Conservation (phyloP, 208 protist genomes). For the Acanthamoeba sp. region DNA sequence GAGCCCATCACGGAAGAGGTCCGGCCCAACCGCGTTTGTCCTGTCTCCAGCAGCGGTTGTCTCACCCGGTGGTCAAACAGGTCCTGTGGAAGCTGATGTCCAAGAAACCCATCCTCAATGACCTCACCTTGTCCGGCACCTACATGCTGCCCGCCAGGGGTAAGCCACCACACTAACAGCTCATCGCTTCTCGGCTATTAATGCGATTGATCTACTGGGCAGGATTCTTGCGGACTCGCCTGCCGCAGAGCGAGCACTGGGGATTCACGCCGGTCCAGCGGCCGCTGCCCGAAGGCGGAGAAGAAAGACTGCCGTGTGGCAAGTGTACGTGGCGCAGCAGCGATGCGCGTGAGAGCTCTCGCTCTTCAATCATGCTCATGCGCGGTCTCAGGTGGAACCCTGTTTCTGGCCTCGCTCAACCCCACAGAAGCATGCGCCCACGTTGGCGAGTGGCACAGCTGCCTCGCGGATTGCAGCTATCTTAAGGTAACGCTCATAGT, state of each 20-base stretch:
- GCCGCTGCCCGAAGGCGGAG: neutral
- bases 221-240: neutral
- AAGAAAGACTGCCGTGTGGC: neutral
- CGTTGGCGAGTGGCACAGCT: constrained; percentile 25
- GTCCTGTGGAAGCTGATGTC: constrained; percentile 57
- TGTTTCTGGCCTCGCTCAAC: neutral
- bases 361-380: neutral
- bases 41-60: neutral
- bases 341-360: neutral
- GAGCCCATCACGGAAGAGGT: neutral
- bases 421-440: constrained; percentile 15
- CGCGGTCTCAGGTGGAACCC: neutral
- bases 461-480: neutral
- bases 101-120: constrained; percentile 47
- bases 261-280: neutral
- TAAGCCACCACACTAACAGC: neutral
- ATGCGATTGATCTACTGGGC: neutral
- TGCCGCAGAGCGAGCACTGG: neutral
- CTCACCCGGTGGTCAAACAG: neutral
- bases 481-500: neutral
- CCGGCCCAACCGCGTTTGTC: neutral
- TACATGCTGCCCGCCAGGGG: constrained; percentile 35
- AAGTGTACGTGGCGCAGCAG: neutral
- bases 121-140: constrained; percentile 46
- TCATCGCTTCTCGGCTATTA: neutral